Evolutionary conservation across 495 filamentous ascomycete species (phyloP), one percentile per base, ranked within the genome.

Genomic region (Penicillium cinerascens): DNA sequence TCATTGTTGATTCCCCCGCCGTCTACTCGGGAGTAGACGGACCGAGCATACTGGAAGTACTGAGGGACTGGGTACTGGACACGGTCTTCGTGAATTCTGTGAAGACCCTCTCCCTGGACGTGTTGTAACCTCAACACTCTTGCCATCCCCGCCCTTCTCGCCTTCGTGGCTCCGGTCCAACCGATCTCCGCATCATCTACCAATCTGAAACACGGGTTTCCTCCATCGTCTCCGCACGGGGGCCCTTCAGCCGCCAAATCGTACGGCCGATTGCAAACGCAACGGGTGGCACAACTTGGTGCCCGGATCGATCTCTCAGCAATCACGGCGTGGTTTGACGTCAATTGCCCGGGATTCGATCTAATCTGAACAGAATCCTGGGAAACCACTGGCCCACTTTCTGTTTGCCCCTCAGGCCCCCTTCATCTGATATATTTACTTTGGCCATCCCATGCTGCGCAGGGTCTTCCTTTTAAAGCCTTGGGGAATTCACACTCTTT

Each of bases 151-250:
- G 23, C 27, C 35, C 27, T 26, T 44, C 33, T 45, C 44, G 25
- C 42, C 42, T 41, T 41, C 38, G 44, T 51, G 38, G 16, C 33
- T 44, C 53, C 48, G 47, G 60, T 56, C 63, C 63, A 64, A 66
- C 63, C 57, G 40, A 54, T 44, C 33, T 37, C 47, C 16, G 18
- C 16, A 43, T 33, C 29, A 35, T 55, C 60, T 46, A 54, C 54
- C 60, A 64, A 64, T 61, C 55, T 61, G 63, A 66, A 66, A 66
- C 63, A 57, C 47, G 23, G 47, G 22, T 46, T 46, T 29, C 36
- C 55, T 58, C 59, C 57, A 64, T 54, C 48, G 54, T 49, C 53
- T 64, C 63, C 63, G 60, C 58, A 46, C 52, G 50, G 52, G 26
- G 38, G 47, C 25, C 44, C 25, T 50, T 52, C 56, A 58, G 42